Conservation (phyloP, 2,329 filamentous ascomycete species). For the Arthrobotrys iridis region DNA sequence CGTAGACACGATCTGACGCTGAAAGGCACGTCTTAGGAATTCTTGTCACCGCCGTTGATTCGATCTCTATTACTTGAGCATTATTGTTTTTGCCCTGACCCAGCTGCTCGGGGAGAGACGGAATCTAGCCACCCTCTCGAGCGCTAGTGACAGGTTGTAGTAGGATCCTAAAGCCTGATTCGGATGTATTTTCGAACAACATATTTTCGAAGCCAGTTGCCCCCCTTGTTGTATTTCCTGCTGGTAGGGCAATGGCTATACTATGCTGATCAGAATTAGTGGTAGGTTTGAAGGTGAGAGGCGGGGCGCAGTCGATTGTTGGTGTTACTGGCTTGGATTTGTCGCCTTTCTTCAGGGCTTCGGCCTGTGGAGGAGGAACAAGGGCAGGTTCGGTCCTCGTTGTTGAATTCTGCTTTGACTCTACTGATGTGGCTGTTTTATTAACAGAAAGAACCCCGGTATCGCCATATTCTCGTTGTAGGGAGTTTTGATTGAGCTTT, state of each 20-base stretch:
- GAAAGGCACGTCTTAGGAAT: constrained; percentile 11
- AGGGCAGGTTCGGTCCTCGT: background rate
- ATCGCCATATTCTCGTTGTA: background rate
- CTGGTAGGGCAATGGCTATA: background rate
- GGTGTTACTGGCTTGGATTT: background rate
- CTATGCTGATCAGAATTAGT: background rate
- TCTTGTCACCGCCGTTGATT: background rate
- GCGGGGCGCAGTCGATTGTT: background rate
- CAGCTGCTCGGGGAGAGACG: background rate
- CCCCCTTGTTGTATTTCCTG: background rate
- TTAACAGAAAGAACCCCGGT: background rate
- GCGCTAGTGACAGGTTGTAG: background rate
- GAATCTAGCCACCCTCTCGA: background rate
- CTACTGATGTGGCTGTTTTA: background rate
- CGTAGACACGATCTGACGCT: background rate
- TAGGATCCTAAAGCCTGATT: background rate
- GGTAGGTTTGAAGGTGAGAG: background rate
- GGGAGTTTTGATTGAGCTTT: constrained; percentile 10
- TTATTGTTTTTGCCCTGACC: background rate
- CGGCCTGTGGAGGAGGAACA: background rate
- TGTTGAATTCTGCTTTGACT: too few species aligned
- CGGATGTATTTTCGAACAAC: background rate
- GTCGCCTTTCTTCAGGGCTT: background rate
- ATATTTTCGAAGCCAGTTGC: background rate
- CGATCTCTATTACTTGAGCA: background rate